A percentile compares a stretch with the other conserved stretches of the same genome.
These are phyloP conservation scores for Abrus precatorius DNA, from an alignment of 306 rosid species.

Conservation along the genomic window DNA sequence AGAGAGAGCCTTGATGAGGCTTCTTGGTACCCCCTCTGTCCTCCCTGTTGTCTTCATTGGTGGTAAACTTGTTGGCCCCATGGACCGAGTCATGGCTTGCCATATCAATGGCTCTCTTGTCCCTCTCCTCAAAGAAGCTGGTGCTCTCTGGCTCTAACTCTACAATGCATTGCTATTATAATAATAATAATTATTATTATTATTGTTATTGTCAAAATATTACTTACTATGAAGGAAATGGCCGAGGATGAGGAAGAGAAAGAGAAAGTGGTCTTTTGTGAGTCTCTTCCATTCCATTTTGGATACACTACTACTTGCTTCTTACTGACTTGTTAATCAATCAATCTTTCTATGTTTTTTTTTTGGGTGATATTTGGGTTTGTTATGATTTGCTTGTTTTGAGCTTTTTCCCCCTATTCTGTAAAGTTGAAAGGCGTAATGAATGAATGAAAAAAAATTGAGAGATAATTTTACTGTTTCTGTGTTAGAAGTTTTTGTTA, in stretches of 20 bases:
- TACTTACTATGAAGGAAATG: background rate
- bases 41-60: constrained; percentile 93
- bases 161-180: no score
- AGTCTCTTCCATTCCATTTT: constrained; percentile 52
- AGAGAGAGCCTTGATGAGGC: constrained; percentile 74
- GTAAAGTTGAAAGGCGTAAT: constrained; percentile 49
- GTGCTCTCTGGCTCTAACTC: constrained; percentile 88
- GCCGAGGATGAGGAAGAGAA: background rate
- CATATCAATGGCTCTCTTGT: constrained; percentile 90
- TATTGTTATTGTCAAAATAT: background rate
- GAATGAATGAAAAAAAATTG: constrained; percentile 12
- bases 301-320: constrained; percentile 22
- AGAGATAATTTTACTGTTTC: constrained; percentile 36
- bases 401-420: constrained; percentile 23
- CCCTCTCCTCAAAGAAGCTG: constrained; percentile 97
- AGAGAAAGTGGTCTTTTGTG: constrained; percentile 40
- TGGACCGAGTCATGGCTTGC: constrained; percentile 94
- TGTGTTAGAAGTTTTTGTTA: background rate
- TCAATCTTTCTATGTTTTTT: constrained; percentile 1
- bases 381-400: constrained; percentile 48
- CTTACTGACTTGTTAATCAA: constrained; percentile 49
- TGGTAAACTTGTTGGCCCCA: constrained; percentile 84
- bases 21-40: constrained; percentile 64
- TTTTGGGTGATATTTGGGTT: constrained; percentile 44
- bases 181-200: background rate